phyloP scores from a whole-genome alignment of 1,284 basidiomycete species.

The Cryptococcus hybrid region DNA sequence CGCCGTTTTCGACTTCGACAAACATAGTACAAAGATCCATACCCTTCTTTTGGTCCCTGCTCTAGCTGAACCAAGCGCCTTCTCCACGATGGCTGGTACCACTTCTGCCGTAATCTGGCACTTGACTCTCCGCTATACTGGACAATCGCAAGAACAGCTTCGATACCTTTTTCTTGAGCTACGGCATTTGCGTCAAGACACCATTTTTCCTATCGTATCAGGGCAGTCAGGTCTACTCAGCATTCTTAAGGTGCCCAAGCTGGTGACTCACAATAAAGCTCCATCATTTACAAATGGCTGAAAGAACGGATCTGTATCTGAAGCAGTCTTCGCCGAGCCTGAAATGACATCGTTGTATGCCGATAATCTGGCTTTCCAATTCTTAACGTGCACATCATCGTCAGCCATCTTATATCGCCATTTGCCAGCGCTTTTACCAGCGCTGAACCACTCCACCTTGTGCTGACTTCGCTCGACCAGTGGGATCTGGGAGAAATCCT shows the following conservation, averaged over 20 bases:
- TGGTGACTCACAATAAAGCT: conserved; percentile 32
- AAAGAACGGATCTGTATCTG: conserved; percentile 92
- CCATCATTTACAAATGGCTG: conserved; percentile 69
- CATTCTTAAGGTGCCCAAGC: too few species aligned
- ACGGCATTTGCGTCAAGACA: conserved; percentile 91
- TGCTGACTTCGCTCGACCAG: conserved; percentile 80
- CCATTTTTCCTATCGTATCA: conserved; percentile 67
- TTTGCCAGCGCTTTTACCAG: not conserved
- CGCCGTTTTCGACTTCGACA: conserved; percentile 90
- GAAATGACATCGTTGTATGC: conserved; percentile 88
- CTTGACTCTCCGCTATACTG: conserved; percentile 88
- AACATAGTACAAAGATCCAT: conserved; percentile 85
- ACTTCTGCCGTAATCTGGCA: conserved; percentile 71
- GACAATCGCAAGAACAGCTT: conserved; percentile 79
- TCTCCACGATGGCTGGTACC: conserved; percentile 88
- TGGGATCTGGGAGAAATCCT: conserved; percentile 83
- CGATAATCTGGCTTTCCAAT: conserved; percentile 96
- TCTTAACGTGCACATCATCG: conserved; percentile 49
- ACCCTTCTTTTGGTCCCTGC: conserved; percentile 90
- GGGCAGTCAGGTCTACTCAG: not conserved
- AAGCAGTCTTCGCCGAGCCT: conserved; percentile 80
- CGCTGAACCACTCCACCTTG: conserved; percentile 56
- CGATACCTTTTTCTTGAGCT: conserved; percentile 95
- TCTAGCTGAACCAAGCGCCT: conserved; percentile 87
- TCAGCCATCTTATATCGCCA: not conserved